Percentiles rank a stretch among this genome's conserved stretches.
phyloP scores from a whole-genome alignment of 208 protist species.

The Histomonas meleagridis region DNA sequence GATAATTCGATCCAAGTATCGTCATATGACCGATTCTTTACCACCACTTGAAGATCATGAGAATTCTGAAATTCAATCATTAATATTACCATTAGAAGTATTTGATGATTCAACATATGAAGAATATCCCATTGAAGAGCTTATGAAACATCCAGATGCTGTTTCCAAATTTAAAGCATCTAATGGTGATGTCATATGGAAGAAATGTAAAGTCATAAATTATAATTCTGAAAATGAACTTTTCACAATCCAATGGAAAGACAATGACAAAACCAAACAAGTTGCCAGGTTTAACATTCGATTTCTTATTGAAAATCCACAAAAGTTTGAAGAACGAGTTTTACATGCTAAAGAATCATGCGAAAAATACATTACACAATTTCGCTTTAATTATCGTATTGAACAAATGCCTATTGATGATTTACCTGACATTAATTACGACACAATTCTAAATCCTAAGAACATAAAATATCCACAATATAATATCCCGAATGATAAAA shows the following conservation, averaged over 20 bases:
- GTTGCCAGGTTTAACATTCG: slow-evolving; percentile 13
- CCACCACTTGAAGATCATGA: background rate
- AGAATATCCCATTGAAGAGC: background rate
- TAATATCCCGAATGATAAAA: background rate
- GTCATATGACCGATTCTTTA: background rate
- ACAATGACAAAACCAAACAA: background rate
- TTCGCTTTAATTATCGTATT: background rate
- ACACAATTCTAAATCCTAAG: background rate
- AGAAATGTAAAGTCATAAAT: background rate
- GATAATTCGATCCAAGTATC: background rate
- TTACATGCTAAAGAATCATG: background rate
- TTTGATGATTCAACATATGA: background rate
- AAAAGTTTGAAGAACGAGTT: slow-evolving; percentile 4
- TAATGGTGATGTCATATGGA: background rate
- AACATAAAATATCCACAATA: background rate
- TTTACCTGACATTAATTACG: background rate
- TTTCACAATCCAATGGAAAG: slow-evolving; percentile 23
- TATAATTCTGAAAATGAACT: background rate
- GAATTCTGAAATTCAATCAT: background rate
- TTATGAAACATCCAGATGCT: slow-evolving; percentile 13
- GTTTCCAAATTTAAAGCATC: background rate
- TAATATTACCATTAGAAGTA: background rate
- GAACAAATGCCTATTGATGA: background rate
- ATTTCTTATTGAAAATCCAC: background rate
- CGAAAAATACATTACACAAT: background rate